Conservation (phyloP, 2,329 filamentous ascomycete species). For the Fusarium sambucinum region DNA sequence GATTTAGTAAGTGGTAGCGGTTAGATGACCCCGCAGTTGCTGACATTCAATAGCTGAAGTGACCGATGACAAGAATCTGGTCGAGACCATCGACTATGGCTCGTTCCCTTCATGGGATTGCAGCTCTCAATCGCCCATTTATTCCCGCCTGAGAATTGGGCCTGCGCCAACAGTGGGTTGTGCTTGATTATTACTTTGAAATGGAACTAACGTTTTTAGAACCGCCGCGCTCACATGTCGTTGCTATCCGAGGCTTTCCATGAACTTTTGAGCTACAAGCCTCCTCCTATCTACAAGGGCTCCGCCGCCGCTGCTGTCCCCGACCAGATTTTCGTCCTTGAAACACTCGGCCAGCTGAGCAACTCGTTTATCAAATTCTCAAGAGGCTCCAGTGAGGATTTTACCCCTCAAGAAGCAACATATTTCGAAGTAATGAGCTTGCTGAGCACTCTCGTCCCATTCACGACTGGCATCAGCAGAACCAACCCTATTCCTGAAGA, state of each 20-base stretch:
- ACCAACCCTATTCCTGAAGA: constrained; percentile 40
- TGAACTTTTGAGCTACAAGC: constrained; percentile 61
- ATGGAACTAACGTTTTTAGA: constrained; percentile 52
- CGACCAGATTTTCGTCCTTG: constrained; percentile 60
- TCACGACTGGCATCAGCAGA: constrained; percentile 46
- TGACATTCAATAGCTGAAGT: constrained; percentile 55
- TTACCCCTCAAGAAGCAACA: constrained; percentile 58
- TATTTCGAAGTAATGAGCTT: constrained; percentile 60
- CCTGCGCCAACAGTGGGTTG: constrained; percentile 63
- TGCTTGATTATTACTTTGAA: background rate
- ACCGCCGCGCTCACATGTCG: constrained; percentile 61
- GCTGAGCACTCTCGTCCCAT: constrained; percentile 54
- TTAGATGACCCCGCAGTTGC: background rate
- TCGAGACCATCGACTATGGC: constrained; percentile 64
- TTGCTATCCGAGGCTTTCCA: constrained; percentile 65
- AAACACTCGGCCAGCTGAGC: constrained; percentile 58
- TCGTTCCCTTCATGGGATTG: constrained; percentile 64
- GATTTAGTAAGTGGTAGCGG: constrained; percentile 58
- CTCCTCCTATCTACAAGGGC: constrained; percentile 65
- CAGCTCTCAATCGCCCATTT: constrained; percentile 54
- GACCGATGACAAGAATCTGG: constrained; percentile 54
- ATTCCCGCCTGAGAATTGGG: constrained; percentile 62
- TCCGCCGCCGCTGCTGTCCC: constrained; percentile 52
- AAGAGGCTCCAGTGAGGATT: constrained; percentile 45
- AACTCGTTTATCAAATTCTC: constrained; percentile 59